Evolutionary conservation across 2,329 filamentous ascomycete species (phyloP).

Genomic region (Nectriaceae sp.): DNA sequence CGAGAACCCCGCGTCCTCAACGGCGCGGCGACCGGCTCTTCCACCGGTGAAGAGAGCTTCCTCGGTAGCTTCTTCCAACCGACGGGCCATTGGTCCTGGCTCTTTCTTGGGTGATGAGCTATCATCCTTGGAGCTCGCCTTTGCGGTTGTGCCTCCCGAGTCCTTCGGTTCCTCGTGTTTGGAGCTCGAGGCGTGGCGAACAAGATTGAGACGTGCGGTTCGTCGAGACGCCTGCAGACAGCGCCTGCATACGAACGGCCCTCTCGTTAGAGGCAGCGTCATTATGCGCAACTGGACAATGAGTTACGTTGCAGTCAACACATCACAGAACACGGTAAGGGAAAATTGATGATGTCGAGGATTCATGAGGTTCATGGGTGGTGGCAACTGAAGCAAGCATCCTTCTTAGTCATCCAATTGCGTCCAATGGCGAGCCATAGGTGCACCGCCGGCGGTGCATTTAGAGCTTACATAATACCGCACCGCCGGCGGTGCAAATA

Average conservation of each 20-base stretch:
- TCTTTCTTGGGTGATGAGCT: conserved; percentile 14
- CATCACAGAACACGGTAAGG: background rate
- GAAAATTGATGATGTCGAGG: background rate
- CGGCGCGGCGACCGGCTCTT: conserved; percentile 57
- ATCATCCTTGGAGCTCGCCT: conserved; percentile 3
- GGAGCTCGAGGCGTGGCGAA: conserved; percentile 19
- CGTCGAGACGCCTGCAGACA: conserved; percentile 19
- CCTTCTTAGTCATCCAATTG: conserved; percentile 22
- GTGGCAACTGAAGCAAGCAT: background rate
- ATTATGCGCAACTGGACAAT: background rate
- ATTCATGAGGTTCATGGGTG: conserved; percentile 1
- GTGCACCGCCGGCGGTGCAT: no score
- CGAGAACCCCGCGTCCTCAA: conserved; percentile 65
- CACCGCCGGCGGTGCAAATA: no score
- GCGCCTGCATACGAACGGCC: conserved; percentile 18
- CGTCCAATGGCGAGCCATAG: no score
- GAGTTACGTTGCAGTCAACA: background rate
- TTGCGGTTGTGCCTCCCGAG: conserved; percentile 5
- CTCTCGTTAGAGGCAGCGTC: conserved; percentile 4
- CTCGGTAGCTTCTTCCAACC: conserved; percentile 64
- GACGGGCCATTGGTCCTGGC: conserved; percentile 54
- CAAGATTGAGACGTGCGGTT: conserved; percentile 1
- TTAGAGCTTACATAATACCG: no score
- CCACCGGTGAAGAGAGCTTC: conserved; percentile 61
- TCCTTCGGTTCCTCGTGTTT: background rate